Evolutionary conservation across 257 asterid genomes (phyloP).

Genomic region (Coffea canephora): DNA sequence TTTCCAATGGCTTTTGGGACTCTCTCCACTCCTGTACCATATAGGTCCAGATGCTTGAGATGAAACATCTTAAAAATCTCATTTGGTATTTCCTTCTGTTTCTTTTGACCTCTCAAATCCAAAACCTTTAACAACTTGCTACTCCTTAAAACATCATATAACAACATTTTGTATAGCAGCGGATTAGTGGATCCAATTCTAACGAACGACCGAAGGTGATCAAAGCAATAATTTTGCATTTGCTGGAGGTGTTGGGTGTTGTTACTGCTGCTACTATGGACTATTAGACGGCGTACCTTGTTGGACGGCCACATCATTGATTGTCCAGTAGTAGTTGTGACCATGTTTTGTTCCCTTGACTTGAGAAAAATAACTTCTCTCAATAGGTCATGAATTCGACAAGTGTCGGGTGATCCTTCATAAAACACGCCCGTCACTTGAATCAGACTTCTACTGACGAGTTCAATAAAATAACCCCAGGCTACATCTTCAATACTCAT

Average conservation of each 20-base stretch:
- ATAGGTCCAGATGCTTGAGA: conserved; percentile 16
- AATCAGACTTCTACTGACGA: conserved; percentile 23
- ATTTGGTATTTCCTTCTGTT: background rate
- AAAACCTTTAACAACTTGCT: conserved; percentile 19
- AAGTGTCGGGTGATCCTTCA: background rate
- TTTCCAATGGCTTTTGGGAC: conserved; percentile 20
- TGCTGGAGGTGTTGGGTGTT: background rate
- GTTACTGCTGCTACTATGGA: background rate
- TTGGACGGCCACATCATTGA: background rate
- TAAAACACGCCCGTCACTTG: background rate
- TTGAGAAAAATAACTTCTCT: conserved; percentile 11
- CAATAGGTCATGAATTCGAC: conserved; percentile 17
- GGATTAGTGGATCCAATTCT: too few relatives aligned
- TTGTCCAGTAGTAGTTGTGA: background rate
- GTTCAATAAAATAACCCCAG: conserved; percentile 19
- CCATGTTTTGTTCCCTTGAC: conserved; percentile 9
- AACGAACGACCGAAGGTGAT: background rate
- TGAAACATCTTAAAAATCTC: conserved; percentile 13
- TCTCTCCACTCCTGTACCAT: background rate
- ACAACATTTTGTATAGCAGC: background rate
- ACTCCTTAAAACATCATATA: background rate
- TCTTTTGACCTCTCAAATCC: background rate
- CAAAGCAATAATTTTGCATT: background rate
- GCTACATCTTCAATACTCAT: conserved; percentile 19
- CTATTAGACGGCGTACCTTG: conserved; percentile 6